Percentiles rank a stretch among this genome's conserved stretches.
Conservation (phyloP, 257 asterid species). For the Nicotiana undulata region DNA sequence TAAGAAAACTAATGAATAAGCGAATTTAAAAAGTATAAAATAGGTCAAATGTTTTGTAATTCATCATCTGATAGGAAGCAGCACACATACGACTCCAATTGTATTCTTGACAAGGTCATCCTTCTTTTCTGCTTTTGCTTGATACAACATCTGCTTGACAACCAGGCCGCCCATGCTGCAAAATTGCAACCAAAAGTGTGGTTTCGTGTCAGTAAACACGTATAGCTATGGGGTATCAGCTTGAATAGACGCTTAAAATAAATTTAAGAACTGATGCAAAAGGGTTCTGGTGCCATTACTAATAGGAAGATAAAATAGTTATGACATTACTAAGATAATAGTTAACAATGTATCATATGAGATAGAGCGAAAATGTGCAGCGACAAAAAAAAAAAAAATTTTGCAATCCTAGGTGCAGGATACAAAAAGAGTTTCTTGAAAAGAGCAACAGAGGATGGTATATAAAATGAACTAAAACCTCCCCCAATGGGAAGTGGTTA, state of each 20-base stretch:
- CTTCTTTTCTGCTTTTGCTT: constrained; percentile 75
- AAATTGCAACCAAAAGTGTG: constrained; percentile 2
- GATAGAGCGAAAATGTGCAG: background rate
- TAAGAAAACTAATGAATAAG: constrained; percentile 3
- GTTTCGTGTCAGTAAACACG: background rate
- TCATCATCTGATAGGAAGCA: constrained; percentile 4
- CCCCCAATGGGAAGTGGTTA: background rate
- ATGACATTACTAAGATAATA: background rate
- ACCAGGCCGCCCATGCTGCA: constrained; percentile 98
- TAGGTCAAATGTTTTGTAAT: background rate
- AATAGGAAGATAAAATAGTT: background rate
- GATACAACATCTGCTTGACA: constrained; percentile 93
- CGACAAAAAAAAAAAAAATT: background rate
- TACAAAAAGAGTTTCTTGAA: background rate
- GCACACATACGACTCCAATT: constrained; percentile 70
- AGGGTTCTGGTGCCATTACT: background rate
- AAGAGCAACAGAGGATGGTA: background rate
- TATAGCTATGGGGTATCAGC: background rate
- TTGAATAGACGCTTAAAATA: background rate
- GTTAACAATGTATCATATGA: background rate
- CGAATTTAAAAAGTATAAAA: constrained; percentile 5
- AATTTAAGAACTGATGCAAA: background rate
- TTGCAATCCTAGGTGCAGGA: background rate
- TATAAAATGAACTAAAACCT: background rate
- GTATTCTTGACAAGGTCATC: constrained; percentile 77